A percentile compares a stretch with the other conserved stretches of the same genome.
Conservation (phyloP, 345 rosid genomes). For the Dimocarpus longan region DNA sequence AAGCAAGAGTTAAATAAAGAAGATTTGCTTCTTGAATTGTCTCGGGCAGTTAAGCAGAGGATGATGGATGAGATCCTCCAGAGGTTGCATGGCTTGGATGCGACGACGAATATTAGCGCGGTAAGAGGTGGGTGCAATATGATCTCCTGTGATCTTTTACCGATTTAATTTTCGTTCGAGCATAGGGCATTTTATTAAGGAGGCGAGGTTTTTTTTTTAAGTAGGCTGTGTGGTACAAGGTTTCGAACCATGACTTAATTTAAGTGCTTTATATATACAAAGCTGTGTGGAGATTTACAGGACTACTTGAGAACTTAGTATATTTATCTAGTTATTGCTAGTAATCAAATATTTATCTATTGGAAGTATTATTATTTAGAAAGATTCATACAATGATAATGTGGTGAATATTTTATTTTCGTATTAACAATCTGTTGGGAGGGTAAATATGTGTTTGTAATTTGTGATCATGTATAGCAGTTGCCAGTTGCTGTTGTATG, state of each 20-base stretch:
- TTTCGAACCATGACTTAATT: not conserved
- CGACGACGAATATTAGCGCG: conserved; percentile 43
- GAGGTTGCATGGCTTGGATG: conserved; percentile 52
- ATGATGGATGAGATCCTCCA: conserved; percentile 70
- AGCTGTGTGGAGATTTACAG: not conserved
- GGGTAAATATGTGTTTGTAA: no score
- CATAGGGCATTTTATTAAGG: not conserved
- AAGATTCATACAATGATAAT: not conserved
- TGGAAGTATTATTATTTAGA: not conserved
- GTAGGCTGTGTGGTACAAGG: not conserved
- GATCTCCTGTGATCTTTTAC: not conserved
- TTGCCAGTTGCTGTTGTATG: not conserved
- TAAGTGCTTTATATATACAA: not conserved
- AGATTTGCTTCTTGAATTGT: conserved; percentile 48
- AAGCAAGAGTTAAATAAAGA: conserved; percentile 42
- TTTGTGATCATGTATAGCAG: not conserved
- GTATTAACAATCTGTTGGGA: not conserved
- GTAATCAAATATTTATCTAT: not conserved
- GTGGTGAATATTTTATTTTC: not conserved
- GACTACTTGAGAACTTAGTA: not conserved
- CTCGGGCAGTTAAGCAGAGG: conserved; percentile 52
- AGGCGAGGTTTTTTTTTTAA: not conserved
- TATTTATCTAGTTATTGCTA: not conserved
- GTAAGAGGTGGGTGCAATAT: conserved; percentile 61
- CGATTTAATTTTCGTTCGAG: not conserved